A percentile compares a stretch with the other conserved stretches of the same genome.
These are phyloP conservation scores for Alternaria viburni DNA, from an alignment of 2,329 filamentous ascomycete genomes.

Conservation along the genomic window DNA sequence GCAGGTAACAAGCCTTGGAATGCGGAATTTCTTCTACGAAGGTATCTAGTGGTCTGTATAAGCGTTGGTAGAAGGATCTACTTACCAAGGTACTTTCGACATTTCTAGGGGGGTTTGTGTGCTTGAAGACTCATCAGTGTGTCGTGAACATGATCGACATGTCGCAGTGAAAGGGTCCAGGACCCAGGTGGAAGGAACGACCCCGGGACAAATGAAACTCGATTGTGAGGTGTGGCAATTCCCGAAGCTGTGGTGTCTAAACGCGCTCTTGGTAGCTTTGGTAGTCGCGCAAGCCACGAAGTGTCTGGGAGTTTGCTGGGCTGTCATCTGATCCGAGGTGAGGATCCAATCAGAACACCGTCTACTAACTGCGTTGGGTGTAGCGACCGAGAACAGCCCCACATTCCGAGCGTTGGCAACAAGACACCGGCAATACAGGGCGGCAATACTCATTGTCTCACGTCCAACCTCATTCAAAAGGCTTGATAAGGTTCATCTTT, in stretches of 20 bases:
- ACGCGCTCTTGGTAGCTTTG: background rate
- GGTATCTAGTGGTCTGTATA: background rate
- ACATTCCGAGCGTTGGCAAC: background rate
- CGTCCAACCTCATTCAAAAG: background rate
- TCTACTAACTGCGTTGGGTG: background rate
- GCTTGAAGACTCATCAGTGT: background rate
- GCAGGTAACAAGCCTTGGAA: background rate
- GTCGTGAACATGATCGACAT: background rate
- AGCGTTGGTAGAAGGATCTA: background rate
- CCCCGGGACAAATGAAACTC: background rate
- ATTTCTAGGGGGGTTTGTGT: background rate
- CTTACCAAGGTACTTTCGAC: background rate
- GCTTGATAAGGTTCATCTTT: slow-evolving; percentile 2
- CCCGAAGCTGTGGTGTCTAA: background rate
- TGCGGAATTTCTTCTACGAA: background rate
- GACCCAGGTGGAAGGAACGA: background rate
- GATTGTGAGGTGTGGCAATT: background rate
- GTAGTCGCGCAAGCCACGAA: background rate
- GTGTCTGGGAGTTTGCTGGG: background rate
- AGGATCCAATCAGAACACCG: background rate
- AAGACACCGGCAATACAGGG: background rate
- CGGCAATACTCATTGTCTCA: background rate
- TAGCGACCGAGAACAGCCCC: background rate
- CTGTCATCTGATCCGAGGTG: background rate
- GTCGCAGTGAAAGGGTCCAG: background rate